A percentile compares a stretch with the other conserved stretches of the same genome.
Conservation (phyloP, 306 rosid species). For the Cucurbita maxima region DNA sequence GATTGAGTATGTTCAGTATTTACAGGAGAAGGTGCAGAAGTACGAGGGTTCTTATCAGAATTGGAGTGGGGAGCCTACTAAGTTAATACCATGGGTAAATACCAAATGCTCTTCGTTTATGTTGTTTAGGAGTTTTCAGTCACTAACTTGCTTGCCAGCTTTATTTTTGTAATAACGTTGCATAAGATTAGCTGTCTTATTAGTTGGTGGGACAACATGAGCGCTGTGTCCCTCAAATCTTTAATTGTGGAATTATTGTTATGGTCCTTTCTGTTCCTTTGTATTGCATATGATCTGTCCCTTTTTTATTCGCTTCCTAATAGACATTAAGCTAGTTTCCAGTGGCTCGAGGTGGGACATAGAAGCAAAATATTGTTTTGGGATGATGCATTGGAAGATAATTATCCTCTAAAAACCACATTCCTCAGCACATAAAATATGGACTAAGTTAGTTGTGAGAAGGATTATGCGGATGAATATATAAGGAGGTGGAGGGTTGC, state of each 20-base stretch:
- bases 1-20: slow-evolving; percentile 79
- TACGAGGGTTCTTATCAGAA: slow-evolving; percentile 81
- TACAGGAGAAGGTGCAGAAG: slow-evolving; percentile 80
- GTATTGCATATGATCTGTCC: not conserved
- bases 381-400: not conserved
- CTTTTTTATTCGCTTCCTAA: not conserved
- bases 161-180: not conserved
- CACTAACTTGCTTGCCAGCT: slow-evolving; percentile 1
- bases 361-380: not conserved
- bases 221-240: not conserved
- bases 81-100: slow-evolving; percentile 92
- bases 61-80: slow-evolving; percentile 78
- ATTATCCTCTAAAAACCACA: not conserved
- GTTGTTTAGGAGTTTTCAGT: not conserved
- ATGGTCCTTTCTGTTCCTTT: not conserved
- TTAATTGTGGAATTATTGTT: not conserved
- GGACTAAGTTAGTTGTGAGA: not conserved
- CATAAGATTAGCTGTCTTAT: not conserved
- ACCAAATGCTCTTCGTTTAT: not conserved
- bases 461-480: not conserved
- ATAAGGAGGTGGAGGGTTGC: not conserved
- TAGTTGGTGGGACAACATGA: not conserved
- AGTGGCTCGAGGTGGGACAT: not conserved
- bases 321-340: not conserved
- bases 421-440: not conserved